These are phyloP conservation scores for Canna indica DNA, from an alignment of 176 grass and related monocot genomes.

Conservation along the genomic window DNA sequence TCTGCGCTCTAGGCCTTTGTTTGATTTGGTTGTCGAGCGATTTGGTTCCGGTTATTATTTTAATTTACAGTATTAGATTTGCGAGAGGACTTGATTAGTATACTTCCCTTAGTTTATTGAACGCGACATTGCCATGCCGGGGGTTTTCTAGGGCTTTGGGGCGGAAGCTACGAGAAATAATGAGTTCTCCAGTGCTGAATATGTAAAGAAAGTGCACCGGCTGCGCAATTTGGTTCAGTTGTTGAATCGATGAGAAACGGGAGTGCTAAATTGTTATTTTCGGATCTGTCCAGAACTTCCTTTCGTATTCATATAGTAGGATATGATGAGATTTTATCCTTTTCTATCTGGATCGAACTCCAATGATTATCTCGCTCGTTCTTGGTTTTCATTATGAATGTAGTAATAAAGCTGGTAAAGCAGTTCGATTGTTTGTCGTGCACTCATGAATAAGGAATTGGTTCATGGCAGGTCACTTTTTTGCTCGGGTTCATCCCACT, in stretches of 20 bases:
- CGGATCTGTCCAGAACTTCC: background rate
- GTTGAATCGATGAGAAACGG: background rate
- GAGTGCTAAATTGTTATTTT: background rate
- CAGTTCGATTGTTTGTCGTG: background rate
- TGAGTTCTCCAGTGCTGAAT: background rate
- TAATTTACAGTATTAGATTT: background rate
- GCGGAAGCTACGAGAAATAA: background rate
- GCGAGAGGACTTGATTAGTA: background rate
- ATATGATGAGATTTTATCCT: background rate
- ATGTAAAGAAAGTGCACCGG: background rate
- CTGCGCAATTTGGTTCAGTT: background rate
- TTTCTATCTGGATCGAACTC: background rate
- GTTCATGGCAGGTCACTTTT: slow-evolving; percentile 43
- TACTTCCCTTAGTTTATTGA: background rate
- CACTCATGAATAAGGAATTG: slow-evolving; percentile 7
- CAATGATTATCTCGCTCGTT: background rate
- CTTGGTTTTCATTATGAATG: background rate
- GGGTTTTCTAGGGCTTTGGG: background rate
- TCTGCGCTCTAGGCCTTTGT: background rate
- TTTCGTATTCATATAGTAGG: background rate
- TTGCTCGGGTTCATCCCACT: slow-evolving; percentile 75
- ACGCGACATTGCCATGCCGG: background rate
- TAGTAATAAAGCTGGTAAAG: background rate
- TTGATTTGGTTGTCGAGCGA: background rate
- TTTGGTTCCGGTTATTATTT: background rate